Conservation (phyloP, 164 flowering plant genomes). For the Stephania yunnanensis region DNA sequence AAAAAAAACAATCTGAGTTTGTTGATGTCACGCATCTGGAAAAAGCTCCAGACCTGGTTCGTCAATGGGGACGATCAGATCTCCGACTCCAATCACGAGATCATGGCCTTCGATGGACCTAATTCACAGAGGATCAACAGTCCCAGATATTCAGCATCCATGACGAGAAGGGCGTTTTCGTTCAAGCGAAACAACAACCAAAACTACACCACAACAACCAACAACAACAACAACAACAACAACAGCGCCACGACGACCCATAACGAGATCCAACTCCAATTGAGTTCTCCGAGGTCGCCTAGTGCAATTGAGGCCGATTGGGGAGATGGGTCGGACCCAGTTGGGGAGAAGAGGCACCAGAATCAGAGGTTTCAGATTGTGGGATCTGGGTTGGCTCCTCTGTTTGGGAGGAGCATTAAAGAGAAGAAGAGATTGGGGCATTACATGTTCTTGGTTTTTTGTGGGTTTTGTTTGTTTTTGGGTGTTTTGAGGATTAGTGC, state of each 20-base stretch:
- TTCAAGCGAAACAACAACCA: constrained; percentile 50
- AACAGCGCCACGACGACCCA: constrained; percentile 1
- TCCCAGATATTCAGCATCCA: constrained; percentile 75
- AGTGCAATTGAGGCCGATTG: constrained; percentile 8
- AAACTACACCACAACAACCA: too few species aligned
- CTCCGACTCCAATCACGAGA: not conserved
- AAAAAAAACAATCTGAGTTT: too few species aligned
- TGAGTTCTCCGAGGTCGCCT: constrained; percentile 80
- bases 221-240: too few species aligned
- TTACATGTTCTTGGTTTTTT: constrained; percentile 78
- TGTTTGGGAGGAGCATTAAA: constrained; percentile 25
- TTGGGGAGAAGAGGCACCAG: constrained; percentile 21
- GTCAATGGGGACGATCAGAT: constrained; percentile 15
- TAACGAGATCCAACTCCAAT: constrained; percentile 63
- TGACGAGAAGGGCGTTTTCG: constrained; percentile 81
- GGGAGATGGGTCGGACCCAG: constrained; percentile 39
- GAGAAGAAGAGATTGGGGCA: constrained; percentile 72
- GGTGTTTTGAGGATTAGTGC: constrained; percentile 80
- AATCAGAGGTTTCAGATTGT: constrained; percentile 27
- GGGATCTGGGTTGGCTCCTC: constrained; percentile 3
- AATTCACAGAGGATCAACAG: constrained; percentile 61
- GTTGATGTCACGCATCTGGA: not conserved
- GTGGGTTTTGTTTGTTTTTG: constrained; percentile 75
- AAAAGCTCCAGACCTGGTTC: constrained; percentile 1
- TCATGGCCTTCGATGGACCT: constrained; percentile 21